phyloP scores from a whole-genome alignment of 192 early-diverging fungal genomes.

The Geranomyces michiganensis region DNA sequence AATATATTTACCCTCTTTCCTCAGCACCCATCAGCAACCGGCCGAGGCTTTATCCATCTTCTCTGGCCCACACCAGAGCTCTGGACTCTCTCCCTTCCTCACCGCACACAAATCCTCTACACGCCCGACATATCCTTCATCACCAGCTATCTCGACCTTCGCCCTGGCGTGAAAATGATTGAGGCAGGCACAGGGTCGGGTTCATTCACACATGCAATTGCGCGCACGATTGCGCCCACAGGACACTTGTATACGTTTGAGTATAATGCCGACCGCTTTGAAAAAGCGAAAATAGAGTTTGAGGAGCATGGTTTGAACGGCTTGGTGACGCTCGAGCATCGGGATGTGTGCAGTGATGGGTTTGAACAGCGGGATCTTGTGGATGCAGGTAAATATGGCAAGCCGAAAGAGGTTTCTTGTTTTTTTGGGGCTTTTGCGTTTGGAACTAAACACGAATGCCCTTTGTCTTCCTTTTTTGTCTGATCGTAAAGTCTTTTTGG shows the following conservation, averaged over 20 bases:
- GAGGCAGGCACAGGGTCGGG: conserved; percentile 94
- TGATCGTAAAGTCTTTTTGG: conserved; percentile 74
- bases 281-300: conserved; percentile 75
- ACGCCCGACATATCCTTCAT: conserved; percentile 93
- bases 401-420: background rate
- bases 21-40: conserved; percentile 62
- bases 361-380: conserved; percentile 77
- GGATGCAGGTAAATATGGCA: conserved; percentile 60
- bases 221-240: conserved; percentile 79
- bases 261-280: conserved; percentile 80
- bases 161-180: conserved; percentile 81
- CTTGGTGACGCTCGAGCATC: conserved; percentile 71
- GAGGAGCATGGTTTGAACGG: conserved; percentile 69
- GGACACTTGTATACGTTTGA: conserved; percentile 95
- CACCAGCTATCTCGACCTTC: conserved; percentile 76
- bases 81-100: conserved; percentile 90
- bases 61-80: conserved; percentile 93
- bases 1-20: conserved; percentile 3
- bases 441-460: background rate
- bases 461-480: background rate
- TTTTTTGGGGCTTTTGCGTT: background rate
- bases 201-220: conserved; percentile 97
- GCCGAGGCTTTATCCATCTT: conserved; percentile 79
- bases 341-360: conserved; percentile 89
- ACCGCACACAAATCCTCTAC: conserved; percentile 97